phyloP scores from a whole-genome alignment of 2,329 filamentous ascomycete genomes.

The Phyllosticta capitalensis region DNA sequence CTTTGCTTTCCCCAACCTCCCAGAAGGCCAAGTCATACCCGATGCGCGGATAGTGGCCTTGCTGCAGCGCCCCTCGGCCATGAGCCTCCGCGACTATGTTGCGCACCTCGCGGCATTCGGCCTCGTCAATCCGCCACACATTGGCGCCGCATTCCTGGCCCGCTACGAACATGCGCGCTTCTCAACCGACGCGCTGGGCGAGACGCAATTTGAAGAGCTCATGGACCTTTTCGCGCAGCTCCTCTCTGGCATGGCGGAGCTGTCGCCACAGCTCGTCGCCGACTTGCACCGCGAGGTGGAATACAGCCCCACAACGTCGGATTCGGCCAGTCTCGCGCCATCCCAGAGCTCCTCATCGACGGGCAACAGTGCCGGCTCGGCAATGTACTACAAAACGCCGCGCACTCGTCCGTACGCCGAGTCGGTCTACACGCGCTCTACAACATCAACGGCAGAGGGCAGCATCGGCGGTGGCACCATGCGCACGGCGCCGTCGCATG shows the following conservation, averaged over 20 bases:
- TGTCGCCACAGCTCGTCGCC: slow-evolving; percentile 47
- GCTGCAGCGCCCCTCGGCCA: slow-evolving; percentile 59
- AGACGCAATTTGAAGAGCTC: slow-evolving; percentile 61
- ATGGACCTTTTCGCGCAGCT: slow-evolving; percentile 82
- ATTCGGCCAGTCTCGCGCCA: slow-evolving; percentile 25
- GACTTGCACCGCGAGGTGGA: slow-evolving; percentile 22
- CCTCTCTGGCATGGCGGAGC: slow-evolving; percentile 61
- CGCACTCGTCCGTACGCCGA: slow-evolving; percentile 13
- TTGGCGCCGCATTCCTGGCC: slow-evolving; percentile 54
- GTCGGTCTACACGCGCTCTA: slow-evolving; percentile 12
- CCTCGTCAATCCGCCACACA: slow-evolving; percentile 46
- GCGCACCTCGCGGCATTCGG: slow-evolving; percentile 57
- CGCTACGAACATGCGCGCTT: slow-evolving; percentile 82
- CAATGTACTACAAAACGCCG: slow-evolving; percentile 21
- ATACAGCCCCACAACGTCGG: slow-evolving; percentile 17
- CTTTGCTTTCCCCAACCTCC: slow-evolving; percentile 16
- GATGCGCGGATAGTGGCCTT: slow-evolving; percentile 60
- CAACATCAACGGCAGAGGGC: slow-evolving; percentile 4
- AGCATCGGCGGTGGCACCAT: slow-evolving; percentile 5
- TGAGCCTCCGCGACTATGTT: slow-evolving; percentile 74
- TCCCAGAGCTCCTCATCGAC: slow-evolving; percentile 17
- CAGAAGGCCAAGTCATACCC: slow-evolving; percentile 33
- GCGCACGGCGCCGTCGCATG: slow-evolving; percentile 3
- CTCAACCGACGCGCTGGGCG: slow-evolving; percentile 58
- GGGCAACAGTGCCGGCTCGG: slow-evolving; percentile 18